Conservation (phyloP, 495 filamentous ascomycete genomes). For the Penicillium simplicissimum region DNA sequence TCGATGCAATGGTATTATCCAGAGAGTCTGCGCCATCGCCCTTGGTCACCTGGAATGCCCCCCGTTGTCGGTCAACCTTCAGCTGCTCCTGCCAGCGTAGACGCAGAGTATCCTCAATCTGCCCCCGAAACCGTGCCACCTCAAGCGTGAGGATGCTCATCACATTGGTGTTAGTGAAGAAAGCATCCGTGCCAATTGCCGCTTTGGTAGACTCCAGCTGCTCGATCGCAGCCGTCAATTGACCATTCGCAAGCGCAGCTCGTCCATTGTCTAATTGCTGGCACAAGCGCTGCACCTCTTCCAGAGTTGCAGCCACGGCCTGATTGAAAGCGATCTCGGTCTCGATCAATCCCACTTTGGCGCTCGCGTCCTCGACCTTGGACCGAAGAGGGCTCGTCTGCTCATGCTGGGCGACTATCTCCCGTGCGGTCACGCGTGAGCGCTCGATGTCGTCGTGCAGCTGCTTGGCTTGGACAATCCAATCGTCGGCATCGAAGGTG, state of each 20-base stretch:
- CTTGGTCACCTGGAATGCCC: constrained; percentile 49
- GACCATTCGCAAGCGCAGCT: constrained; percentile 46
- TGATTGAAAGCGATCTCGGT: constrained; percentile 77
- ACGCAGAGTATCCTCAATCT: constrained; percentile 36
- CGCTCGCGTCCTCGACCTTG: constrained; percentile 62
- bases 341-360: constrained; percentile 68
- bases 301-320: constrained; percentile 62
- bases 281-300: constrained; percentile 52
- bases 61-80: constrained; percentile 50
- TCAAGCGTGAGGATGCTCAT: constrained; percentile 38
- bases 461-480: constrained; percentile 79
- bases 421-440: constrained; percentile 67
- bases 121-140: constrained; percentile 31
- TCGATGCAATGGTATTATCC: constrained; percentile 36
- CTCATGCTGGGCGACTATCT: constrained; percentile 73
- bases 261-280: constrained; percentile 46
- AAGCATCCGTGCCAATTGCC: constrained; percentile 31
- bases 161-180: constrained; percentile 43
- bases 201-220: constrained; percentile 57
- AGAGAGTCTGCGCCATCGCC: constrained; percentile 31
- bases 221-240: constrained; percentile 57
- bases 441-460: constrained; percentile 80
- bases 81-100: constrained; percentile 54
- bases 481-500: constrained; percentile 75
- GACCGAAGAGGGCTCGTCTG: constrained; percentile 59